phyloP scores from a whole-genome alignment of 768 basidiomycete genomes.

The Cystofilobasidium bisporidii region DNA sequence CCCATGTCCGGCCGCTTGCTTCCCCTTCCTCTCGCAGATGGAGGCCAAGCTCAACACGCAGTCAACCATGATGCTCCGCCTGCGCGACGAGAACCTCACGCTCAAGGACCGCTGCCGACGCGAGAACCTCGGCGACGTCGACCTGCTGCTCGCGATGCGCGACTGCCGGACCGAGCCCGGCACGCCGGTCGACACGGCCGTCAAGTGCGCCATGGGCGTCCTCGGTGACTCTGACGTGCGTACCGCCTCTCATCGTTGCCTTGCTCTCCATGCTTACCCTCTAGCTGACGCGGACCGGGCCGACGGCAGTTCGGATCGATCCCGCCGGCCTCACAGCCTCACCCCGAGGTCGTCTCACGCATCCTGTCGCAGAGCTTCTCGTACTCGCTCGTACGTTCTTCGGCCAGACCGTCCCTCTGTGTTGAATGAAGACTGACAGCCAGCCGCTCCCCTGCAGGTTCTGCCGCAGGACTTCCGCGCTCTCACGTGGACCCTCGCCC shows the following conservation, averaged over 20 bases:
- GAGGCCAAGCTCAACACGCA: constrained; percentile 27
- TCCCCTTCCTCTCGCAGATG: constrained; percentile 18
- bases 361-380: constrained; percentile 26
- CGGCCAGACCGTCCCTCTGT: not conserved
- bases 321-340: not conserved
- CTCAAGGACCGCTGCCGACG: constrained; percentile 16
- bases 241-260: not conserved
- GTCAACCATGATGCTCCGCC: constrained; percentile 22
- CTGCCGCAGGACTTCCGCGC: constrained; percentile 22
- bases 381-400: constrained; percentile 24
- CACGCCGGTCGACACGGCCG: constrained; percentile 22
- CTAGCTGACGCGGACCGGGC: too few species aligned
- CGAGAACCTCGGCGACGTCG: not conserved
- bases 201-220: constrained; percentile 24
- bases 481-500: constrained; percentile 28
- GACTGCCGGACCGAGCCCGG: constrained; percentile 19
- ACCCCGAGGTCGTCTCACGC: constrained; percentile 19
- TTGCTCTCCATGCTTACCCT: too few species aligned
- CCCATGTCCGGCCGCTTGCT: too few species aligned
- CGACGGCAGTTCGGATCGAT: not conserved
- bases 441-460: not conserved
- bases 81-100: constrained; percentile 25
- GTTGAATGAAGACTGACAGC: too few species aligned
- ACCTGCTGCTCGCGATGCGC: not conserved
- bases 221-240: constrained; percentile 18